Conservation (phyloP, 345 rosid species). For the Excoecaria cochinchinensis region DNA sequence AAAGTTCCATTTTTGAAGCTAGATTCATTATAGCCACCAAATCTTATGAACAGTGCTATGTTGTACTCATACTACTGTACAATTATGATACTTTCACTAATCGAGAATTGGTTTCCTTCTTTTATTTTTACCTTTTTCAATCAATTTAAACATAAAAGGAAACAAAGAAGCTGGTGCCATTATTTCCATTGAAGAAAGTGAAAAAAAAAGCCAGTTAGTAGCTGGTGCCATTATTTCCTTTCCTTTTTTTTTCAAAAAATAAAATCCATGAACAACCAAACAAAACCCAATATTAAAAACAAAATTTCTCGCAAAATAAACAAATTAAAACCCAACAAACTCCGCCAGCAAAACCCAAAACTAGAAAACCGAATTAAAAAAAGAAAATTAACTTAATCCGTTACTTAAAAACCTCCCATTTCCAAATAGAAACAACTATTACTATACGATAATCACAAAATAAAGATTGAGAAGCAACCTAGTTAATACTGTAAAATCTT, state of each 20-base stretch:
- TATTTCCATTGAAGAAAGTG: constrained; percentile 90
- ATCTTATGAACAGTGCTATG: not conserved
- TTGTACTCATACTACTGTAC: not conserved
- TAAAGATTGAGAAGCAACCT: not conserved
- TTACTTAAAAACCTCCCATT: constrained; percentile 30
- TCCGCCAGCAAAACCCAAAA: not conserved
- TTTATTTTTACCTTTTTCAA: not conserved
- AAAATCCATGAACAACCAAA: not conserved
- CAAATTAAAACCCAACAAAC: constrained; percentile 7
- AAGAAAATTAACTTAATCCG: constrained; percentile 26
- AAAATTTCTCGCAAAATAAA: constrained; percentile 18
- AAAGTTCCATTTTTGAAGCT: not conserved
- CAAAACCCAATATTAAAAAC: constrained; percentile 10
- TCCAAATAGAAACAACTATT: not conserved
- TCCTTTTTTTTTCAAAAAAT: not conserved
- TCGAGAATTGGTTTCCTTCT: not conserved
- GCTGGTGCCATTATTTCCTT: constrained; percentile 48
- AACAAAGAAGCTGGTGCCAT: constrained; percentile 63
- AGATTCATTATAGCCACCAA: not conserved
- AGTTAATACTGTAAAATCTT: no score
- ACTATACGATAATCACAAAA: constrained; percentile 24
- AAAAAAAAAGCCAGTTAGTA: constrained; percentile 89
- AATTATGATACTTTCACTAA: not conserved
- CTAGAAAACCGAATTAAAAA: not conserved
- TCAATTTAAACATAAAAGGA: not conserved